phyloP scores from a whole-genome alignment of 2,329 filamentous ascomycete genomes.

The Scopulariopsis brevicaulis region DNA sequence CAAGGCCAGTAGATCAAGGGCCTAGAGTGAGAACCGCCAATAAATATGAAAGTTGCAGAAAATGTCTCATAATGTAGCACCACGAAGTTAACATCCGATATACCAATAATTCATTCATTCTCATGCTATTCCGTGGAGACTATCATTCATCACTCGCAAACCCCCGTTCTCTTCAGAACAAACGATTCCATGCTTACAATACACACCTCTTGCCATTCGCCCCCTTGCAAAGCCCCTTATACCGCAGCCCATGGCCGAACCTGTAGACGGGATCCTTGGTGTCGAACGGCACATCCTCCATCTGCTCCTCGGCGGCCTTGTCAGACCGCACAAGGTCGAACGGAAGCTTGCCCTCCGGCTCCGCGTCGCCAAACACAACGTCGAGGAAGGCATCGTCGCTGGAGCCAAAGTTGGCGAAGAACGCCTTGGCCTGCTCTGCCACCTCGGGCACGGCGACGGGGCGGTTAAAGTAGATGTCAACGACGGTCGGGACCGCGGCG shows the following conservation, averaged over 20 bases:
- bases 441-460: not conserved
- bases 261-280: not conserved
- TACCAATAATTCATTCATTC: no score
- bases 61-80: no score
- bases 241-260: not conserved
- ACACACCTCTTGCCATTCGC: no score
- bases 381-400: not conserved
- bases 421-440: not conserved
- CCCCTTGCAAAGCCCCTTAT: not conserved
- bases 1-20: no score
- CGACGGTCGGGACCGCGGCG: not conserved
- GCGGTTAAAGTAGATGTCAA: not conserved
- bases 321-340: not conserved
- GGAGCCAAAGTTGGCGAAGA: not conserved
- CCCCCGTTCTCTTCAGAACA: no score
- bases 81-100: no score
- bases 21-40: no score
- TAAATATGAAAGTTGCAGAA: no score
- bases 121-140: no score
- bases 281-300: not conserved
- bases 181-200: no score
- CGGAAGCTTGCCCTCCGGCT: not conserved
- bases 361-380: not conserved
- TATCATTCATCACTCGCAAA: no score
- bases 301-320: not conserved